phyloP scores from a whole-genome alignment of 768 basidiomycete genomes.

The Tremella mesenterica region DNA sequence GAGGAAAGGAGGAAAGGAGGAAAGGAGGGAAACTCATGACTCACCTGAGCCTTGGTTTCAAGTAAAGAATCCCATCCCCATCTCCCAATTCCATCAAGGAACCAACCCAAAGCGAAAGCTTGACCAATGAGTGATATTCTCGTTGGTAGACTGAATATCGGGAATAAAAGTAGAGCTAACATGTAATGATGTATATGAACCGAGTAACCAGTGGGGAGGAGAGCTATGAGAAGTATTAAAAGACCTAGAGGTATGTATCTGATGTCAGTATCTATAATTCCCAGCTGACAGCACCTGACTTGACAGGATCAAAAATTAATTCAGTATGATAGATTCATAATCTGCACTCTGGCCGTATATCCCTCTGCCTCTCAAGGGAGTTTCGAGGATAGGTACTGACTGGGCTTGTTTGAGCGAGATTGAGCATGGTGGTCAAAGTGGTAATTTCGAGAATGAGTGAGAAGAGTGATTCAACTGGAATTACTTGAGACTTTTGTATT shows the following conservation, averaged over 20 bases:
- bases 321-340: too few species aligned
- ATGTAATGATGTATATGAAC: slow-evolving; percentile 35
- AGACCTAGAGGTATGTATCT: slow-evolving; percentile 29
- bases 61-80: slow-evolving; percentile 37
- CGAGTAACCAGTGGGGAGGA: slow-evolving; percentile 19
- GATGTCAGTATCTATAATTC: background rate
- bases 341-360: too few species aligned
- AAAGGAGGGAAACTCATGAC: background rate
- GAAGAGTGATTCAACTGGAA: too few species aligned
- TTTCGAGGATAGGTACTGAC: too few species aligned
- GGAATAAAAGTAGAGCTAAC: slow-evolving; percentile 23
- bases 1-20: background rate
- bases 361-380: too few species aligned
- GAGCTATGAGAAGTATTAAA: slow-evolving; percentile 25
- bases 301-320: too few species aligned
- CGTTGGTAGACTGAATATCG: slow-evolving; percentile 28
- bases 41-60: slow-evolving; percentile 21
- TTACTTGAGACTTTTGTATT: too few species aligned
- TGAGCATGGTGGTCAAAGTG: too few species aligned
- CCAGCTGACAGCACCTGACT: too few species aligned
- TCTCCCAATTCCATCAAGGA: slow-evolving; percentile 34
- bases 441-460: too few species aligned
- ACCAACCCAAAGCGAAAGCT: slow-evolving; percentile 30
- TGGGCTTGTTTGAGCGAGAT: background rate
- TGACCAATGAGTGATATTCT: slow-evolving; percentile 25